Conservation (phyloP, 2,329 filamentous ascomycete genomes). For the Penicillium sp. region DNA sequence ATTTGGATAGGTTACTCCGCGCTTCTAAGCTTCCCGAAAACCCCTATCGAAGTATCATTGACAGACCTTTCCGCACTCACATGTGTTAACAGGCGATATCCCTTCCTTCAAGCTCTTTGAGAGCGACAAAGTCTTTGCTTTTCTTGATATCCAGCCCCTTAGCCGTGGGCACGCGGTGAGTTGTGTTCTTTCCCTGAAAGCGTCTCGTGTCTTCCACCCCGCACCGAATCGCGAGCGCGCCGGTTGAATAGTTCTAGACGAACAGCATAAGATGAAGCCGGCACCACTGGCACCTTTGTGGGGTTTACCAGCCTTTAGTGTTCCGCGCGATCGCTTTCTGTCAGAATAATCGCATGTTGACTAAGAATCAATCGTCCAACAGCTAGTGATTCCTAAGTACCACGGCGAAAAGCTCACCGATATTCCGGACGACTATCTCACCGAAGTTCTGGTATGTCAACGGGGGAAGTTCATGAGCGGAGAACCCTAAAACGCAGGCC, state of each 20-base stretch:
- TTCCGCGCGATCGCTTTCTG: background rate
- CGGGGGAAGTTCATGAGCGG: background rate
- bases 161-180: constrained; percentile 86
- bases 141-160: constrained; percentile 93
- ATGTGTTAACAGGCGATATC: constrained; percentile 74
- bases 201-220: constrained; percentile 15
- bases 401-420: constrained; percentile 91
- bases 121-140: constrained; percentile 89
- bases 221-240: constrained; percentile 15
- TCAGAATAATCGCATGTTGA: constrained; percentile 16
- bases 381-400: constrained; percentile 96
- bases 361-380: constrained; percentile 11
- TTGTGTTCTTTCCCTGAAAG: constrained; percentile 20
- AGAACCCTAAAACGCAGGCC: background rate
- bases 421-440: constrained; percentile 86
- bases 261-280: background rate
- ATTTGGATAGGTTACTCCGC: background rate
- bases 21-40: background rate
- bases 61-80: background rate
- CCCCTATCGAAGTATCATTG: background rate
- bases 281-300: background rate
- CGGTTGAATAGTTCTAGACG: background rate
- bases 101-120: constrained; percentile 96
- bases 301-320: background rate
- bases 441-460: constrained; percentile 73